Conservation (phyloP, 2,329 filamentous ascomycete genomes). For the Arachnomyces sp. region DNA sequence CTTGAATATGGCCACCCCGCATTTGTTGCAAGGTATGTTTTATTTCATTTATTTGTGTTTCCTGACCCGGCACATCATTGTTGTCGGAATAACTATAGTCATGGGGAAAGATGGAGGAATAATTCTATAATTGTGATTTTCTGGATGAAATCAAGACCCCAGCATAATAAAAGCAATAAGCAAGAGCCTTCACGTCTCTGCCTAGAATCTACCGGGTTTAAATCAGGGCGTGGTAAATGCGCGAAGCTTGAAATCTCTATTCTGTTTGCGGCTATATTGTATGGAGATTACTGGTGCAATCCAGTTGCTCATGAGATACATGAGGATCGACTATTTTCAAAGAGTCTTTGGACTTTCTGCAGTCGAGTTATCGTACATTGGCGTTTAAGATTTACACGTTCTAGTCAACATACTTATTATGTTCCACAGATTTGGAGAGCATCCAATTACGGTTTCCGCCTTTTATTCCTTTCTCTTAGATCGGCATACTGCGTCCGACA, state of each 20-base stretch:
- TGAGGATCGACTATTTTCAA: no score
- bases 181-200: conserved; percentile 14
- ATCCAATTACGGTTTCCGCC: conserved; percentile 39
- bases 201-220: no score
- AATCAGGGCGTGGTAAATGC: background rate
- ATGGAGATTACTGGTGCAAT: no score
- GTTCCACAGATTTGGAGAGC: conserved; percentile 40
- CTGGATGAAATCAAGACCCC: no score
- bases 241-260: background rate
- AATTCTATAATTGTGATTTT: no score
- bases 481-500: conserved; percentile 41
- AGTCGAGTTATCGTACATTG: conserved; percentile 1
- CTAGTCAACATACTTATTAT: conserved; percentile 23
- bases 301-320: no score
- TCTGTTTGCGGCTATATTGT: no score
- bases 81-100: no score
- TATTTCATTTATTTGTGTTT: conserved; percentile 5
- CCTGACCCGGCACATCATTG: no score
- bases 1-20: conserved; percentile 38
- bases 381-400: conserved; percentile 6
- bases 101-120: no score
- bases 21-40: conserved; percentile 44
- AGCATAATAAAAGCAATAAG: conserved; percentile 20
- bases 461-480: conserved; percentile 44
- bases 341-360: background rate